Evolutionary conservation across 2,329 filamentous ascomycete species (phyloP).

Genomic region (Exophiala phaeomuriformis): DNA sequence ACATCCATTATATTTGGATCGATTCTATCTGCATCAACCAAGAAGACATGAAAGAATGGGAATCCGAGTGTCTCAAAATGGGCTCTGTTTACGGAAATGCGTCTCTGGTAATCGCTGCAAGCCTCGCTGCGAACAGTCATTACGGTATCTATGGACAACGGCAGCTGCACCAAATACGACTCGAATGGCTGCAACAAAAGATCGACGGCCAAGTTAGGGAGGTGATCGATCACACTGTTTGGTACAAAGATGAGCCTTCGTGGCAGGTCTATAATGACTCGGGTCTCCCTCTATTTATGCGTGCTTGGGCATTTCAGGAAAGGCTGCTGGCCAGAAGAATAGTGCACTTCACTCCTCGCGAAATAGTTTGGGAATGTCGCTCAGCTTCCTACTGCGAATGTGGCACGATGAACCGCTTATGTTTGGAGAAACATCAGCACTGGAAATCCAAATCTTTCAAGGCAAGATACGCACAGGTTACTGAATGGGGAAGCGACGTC

Average conservation of each 20-base stretch:
- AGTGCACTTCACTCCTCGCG: slow-evolving; percentile 30
- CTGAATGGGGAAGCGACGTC: background rate
- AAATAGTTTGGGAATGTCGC: slow-evolving; percentile 24
- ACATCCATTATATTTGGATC: slow-evolving; percentile 31
- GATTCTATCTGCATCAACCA: slow-evolving; percentile 29
- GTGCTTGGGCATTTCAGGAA: slow-evolving; percentile 29
- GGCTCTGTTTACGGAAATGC: slow-evolving; percentile 18
- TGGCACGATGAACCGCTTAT: background rate
- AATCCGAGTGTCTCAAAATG: slow-evolving; percentile 18
- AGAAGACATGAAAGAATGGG: slow-evolving; percentile 21
- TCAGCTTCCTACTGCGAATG: background rate
- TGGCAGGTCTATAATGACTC: slow-evolving; percentile 2
- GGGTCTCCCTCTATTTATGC: background rate
- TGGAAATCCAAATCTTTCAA: background rate
- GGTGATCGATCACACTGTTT: too few species aligned
- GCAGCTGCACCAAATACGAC: background rate
- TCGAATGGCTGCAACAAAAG: background rate
- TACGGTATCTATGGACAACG: slow-evolving; percentile 4
- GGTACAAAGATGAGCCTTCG: background rate
- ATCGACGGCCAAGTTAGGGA: too few species aligned
- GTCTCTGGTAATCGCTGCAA: slow-evolving; percentile 20
- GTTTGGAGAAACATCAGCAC: background rate
- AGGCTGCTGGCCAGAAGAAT: slow-evolving; percentile 19
- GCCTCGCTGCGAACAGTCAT: background rate
- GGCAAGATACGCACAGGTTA: background rate